A percentile compares a stretch with the other conserved stretches of the same genome.
Conservation (phyloP, 768 basidiomycete species). For the Pulveroboletus sp. region DNA sequence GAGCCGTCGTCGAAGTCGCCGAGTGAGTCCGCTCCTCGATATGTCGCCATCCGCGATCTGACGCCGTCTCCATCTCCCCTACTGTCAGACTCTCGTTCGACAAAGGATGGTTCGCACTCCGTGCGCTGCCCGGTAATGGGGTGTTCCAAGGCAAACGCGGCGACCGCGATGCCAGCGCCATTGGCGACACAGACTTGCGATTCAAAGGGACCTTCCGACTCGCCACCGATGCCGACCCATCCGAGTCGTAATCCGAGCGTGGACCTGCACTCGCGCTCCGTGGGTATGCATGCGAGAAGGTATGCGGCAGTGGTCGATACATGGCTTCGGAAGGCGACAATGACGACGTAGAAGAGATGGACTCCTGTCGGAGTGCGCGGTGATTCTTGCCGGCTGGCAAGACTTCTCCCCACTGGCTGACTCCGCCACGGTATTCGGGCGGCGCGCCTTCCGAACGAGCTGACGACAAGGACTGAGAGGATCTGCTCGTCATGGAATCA, state of each 20-base stretch:
- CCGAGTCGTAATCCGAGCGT: constrained; percentile 55
- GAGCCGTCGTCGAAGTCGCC: not conserved
- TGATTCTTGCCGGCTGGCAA: constrained; percentile 34
- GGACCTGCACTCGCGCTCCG: constrained; percentile 25
- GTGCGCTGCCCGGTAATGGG: constrained; percentile 40
- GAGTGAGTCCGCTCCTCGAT: constrained; percentile 15
- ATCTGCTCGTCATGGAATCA: constrained; percentile 35
- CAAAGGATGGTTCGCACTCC: constrained; percentile 18
- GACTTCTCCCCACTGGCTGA: constrained; percentile 48
- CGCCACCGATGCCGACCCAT: constrained; percentile 29
- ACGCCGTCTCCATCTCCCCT: constrained; percentile 22
- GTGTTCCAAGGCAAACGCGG: constrained; percentile 32
- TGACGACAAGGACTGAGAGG: constrained; percentile 19
- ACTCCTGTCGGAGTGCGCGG: constrained; percentile 44
- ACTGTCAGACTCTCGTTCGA: constrained; percentile 16
- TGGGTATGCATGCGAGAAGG: constrained; percentile 6
- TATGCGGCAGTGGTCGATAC: constrained; percentile 29
- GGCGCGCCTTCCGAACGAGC: constrained; percentile 36
- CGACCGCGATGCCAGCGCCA: constrained; percentile 53
- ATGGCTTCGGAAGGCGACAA: constrained; percentile 53
- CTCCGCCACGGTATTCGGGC: constrained; percentile 26
- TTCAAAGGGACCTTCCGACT: constrained; percentile 64
- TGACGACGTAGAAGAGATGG: constrained; percentile 63
- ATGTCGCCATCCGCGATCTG: constrained; percentile 31
- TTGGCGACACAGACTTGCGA: constrained; percentile 65